phyloP scores from a whole-genome alignment of 768 basidiomycete genomes.

The Suillus decipiens region DNA sequence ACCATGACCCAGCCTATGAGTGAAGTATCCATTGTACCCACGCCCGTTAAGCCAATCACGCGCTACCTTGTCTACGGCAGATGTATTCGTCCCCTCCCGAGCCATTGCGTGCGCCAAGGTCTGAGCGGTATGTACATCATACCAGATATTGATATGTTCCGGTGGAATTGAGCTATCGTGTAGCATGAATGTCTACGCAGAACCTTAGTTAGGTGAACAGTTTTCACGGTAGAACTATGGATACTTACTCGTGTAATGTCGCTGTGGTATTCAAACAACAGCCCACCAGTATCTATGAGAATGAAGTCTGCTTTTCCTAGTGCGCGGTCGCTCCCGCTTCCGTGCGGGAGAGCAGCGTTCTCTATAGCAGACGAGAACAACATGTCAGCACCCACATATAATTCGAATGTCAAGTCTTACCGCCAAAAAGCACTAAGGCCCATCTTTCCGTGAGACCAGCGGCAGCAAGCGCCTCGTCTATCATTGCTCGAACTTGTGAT shows the following conservation, averaged over 20 bases:
- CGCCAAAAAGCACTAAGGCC: slow-evolving; percentile 77
- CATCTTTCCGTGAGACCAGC: slow-evolving; percentile 62
- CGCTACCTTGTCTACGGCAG: slow-evolving; percentile 64
- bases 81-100: slow-evolving; percentile 47
- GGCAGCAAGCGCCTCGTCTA: slow-evolving; percentile 52
- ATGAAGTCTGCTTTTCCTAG: slow-evolving; percentile 62
- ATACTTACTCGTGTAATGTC: slow-evolving; percentile 74
- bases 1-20: slow-evolving; percentile 84
- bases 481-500: slow-evolving; percentile 63
- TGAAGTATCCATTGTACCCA: slow-evolving; percentile 63
- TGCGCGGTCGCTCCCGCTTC: slow-evolving; percentile 67
- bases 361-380: slow-evolving; percentile 43
- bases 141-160: slow-evolving; percentile 61
- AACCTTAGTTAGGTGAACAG: slow-evolving; percentile 5
- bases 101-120: slow-evolving; percentile 50
- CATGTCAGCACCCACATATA: slow-evolving; percentile 5
- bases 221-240: neutral
- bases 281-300: slow-evolving; percentile 74
- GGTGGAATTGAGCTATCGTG: slow-evolving; percentile 53
- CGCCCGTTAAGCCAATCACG: slow-evolving; percentile 45
- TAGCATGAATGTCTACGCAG: slow-evolving; percentile 62
- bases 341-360: slow-evolving; percentile 87
- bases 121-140: slow-evolving; percentile 66
- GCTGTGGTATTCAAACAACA: slow-evolving; percentile 72
- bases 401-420: slow-evolving; percentile 38